Evolutionary conservation across 2,329 filamentous ascomycete genomes (phyloP).

Genomic region (Hysterium pulicare): DNA sequence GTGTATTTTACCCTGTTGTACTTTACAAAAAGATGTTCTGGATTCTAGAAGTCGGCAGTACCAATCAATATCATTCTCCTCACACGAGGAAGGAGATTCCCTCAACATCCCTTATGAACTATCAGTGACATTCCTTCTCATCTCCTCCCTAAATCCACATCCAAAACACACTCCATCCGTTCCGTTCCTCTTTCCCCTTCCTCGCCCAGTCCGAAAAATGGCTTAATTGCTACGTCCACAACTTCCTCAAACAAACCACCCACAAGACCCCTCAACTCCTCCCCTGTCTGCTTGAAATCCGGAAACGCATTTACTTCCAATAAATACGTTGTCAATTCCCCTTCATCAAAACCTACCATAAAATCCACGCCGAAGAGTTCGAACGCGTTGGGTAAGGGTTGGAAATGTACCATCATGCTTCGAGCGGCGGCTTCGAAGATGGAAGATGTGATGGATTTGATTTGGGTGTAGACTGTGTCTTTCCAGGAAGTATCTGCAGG

Average conservation of each 20-base stretch:
- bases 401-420: slow-evolving; percentile 86
- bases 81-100: no score
- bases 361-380: slow-evolving; percentile 93
- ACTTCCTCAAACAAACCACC: slow-evolving; percentile 73
- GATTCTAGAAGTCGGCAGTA: no score
- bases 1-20: no score
- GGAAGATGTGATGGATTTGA: slow-evolving; percentile 70
- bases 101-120: no score
- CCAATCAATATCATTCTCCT: no score
- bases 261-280: slow-evolving; percentile 68
- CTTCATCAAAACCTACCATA: slow-evolving; percentile 62
- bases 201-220: slow-evolving; percentile 58
- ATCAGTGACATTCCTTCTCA: no score
- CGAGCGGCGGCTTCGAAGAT: slow-evolving; percentile 82
- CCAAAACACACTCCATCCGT: slow-evolving; percentile 33
- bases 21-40: no score
- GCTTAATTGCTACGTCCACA: slow-evolving; percentile 61
- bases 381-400: slow-evolving; percentile 82
- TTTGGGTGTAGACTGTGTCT: slow-evolving; percentile 66
- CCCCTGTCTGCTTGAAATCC: slow-evolving; percentile 89
- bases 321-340: slow-evolving; percentile 60
- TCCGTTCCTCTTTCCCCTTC: slow-evolving; percentile 11
- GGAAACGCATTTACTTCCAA: slow-evolving; percentile 95
- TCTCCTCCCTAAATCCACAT: slow-evolving; percentile 38
- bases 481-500: slow-evolving; percentile 45